Evolutionary conservation across 331 rosid species (phyloP).

Genomic region (Malus hybrid): DNA sequence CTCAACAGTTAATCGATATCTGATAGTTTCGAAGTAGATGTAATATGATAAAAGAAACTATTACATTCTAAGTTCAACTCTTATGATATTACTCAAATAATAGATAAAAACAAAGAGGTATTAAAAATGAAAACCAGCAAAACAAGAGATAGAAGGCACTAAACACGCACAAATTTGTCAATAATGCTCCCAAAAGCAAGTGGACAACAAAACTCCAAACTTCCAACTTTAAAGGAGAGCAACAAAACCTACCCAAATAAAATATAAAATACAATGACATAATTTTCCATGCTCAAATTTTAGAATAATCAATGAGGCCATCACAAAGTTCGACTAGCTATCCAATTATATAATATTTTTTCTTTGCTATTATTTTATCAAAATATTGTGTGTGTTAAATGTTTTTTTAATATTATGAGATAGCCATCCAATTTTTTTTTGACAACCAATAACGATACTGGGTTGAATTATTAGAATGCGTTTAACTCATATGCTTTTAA

Average conservation of each 20-base stretch:
- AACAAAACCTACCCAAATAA: too few relatives aligned
- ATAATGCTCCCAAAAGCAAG: conserved; percentile 7
- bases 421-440: too few relatives aligned
- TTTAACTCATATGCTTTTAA: too few relatives aligned
- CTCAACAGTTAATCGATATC: rapidly evolving
- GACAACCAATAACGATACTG: too few relatives aligned
- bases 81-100: not conserved
- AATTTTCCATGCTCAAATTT: too few relatives aligned
- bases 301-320: too few relatives aligned
- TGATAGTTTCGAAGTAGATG: rapidly evolving
- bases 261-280: not conserved
- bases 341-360: not conserved
- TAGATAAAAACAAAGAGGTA: not conserved
- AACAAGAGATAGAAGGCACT: not conserved
- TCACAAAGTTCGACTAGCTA: too few relatives aligned
- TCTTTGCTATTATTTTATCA: too few relatives aligned
- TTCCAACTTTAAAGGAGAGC: not conserved
- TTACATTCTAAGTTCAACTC: too few relatives aligned
- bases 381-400: too few relatives aligned
- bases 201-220: conserved; percentile 34
- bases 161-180: not conserved
- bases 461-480: too few relatives aligned
- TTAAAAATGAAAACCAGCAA: not conserved
- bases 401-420: too few relatives aligned
- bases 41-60: not conserved